Base-by-base conservation (phyloP, 2,329 filamentous ascomycete species). In the Colletotrichum sp. region DNA sequence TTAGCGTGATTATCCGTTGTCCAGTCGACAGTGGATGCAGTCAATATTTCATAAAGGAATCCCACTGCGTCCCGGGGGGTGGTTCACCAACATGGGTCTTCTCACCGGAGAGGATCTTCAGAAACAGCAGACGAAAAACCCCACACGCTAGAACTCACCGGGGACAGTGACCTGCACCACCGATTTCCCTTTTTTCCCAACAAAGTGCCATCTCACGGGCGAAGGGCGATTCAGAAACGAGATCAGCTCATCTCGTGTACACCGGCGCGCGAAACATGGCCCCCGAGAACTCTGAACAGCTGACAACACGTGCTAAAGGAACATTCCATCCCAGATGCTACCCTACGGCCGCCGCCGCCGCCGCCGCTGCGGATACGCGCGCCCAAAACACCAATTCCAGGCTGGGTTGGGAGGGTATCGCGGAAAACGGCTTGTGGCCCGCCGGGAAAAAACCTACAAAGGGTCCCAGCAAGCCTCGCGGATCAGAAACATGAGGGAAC, bases 1-100 rank as follows among this genome's bases (percentile, higher is more conserved):
- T 16, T 25, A 32, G 29, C 13, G 16, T 22, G 29, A 25, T 34
- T n/a, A 29, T 19, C 9, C 12, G 70, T 76, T 76, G 74, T 74
- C 74, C 59, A 73, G 70, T 74, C 34, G 64, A 76, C 32, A 30
- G 64, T 76, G 71, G 59, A 61, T 63, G 69, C 63, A 12, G 15
- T 61, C 44, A 59, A 30, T 25, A 52, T 22, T 52, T 22, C 44
- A 69, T 63, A 49, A 34, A 39, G 27, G 15, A 55, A 59, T 29
- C 30, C 52, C 44, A 67, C 32, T 57, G 63, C 57, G 32, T 32
- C 34, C 8, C 49, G 36, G 52, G 44, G n/a, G 44, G 19, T 49
- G 39, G 11, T 22, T 49, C n/a, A 22, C 44, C 44, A 49, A 52
- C 44, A 52, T 52, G 44, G 44, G 44, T 52, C n/a, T 13, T n/a